These are phyloP conservation scores for Hanseniaspora osmophila DNA, from an alignment of 805 yeast genomes.

Conservation along the genomic window DNA sequence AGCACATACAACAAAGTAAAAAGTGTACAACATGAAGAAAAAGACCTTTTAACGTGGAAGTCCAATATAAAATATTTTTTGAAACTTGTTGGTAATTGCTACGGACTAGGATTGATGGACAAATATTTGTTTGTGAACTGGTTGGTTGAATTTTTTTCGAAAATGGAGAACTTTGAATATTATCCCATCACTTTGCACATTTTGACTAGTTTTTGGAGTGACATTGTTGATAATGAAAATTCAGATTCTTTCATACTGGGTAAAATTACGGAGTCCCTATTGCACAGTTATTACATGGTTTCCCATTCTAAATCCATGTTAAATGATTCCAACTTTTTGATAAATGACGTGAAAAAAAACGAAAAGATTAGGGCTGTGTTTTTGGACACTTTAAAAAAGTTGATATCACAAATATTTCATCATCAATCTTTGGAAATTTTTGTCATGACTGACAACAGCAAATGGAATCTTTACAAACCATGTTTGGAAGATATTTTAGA, in stretches of 20 bases:
- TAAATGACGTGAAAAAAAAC: constrained; percentile 24
- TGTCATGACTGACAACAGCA: constrained; percentile 37
- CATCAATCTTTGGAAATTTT: constrained; percentile 36
- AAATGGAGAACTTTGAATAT: constrained; percentile 24
- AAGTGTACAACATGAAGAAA: constrained; percentile 8
- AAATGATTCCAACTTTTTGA: constrained; percentile 24
- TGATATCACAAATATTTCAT: constrained; percentile 20
- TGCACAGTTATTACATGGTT: constrained; percentile 32
- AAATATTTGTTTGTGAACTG: constrained; percentile 47
- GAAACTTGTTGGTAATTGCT: constrained; percentile 48
- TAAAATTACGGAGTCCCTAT: constrained; percentile 46
- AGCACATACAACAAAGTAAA: too few relatives aligned
- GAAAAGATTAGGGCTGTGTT: constrained; percentile 19
- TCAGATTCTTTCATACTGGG: constrained; percentile 34
- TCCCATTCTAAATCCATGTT: constrained; percentile 22
- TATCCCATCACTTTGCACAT: constrained; percentile 38
- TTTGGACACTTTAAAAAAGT: constrained; percentile 13
- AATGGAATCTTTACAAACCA: constrained; percentile 43
- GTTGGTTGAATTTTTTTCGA: constrained; percentile 39
- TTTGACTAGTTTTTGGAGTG: constrained; percentile 58
- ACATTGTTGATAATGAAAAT: constrained; percentile 34
- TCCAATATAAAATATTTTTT: constrained; percentile 44
- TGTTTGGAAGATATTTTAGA: constrained; percentile 28
- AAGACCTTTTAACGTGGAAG: constrained; percentile 23
- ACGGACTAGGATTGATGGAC: constrained; percentile 55